Conservation (phyloP, 1,284 basidiomycete species). For the Takashimella koratensis region DNA sequence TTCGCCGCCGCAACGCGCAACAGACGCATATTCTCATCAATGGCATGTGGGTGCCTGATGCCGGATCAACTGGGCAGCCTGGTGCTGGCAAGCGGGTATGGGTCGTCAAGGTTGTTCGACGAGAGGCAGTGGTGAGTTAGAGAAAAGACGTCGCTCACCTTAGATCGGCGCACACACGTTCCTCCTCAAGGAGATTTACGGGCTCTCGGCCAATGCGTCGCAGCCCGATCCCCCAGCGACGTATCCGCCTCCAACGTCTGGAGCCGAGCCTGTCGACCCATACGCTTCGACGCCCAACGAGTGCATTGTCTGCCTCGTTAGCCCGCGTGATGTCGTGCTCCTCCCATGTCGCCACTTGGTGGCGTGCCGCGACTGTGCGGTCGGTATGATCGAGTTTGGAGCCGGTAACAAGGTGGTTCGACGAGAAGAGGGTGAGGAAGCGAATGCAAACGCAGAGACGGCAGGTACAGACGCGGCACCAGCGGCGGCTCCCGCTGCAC, state of each 20-base stretch:
- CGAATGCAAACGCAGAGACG: constrained; percentile 24
- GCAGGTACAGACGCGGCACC: constrained; percentile 12
- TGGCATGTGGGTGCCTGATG: constrained; percentile 57
- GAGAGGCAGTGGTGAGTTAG: constrained; percentile 62
- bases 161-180: constrained; percentile 82
- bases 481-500: constrained; percentile 19
- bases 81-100: constrained; percentile 57
- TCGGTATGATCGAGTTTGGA: constrained; percentile 93
- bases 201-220: constrained; percentile 56
- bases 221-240: constrained; percentile 47
- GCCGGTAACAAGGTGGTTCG: constrained; percentile 77
- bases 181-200: constrained; percentile 87
- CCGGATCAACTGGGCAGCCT: constrained; percentile 16
- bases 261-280: constrained; percentile 39
- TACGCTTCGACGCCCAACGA: constrained; percentile 77
- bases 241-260: constrained; percentile 53
- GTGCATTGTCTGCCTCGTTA: constrained; percentile 80
- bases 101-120: constrained; percentile 83
- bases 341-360: constrained; percentile 86
- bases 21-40: constrained; percentile 78
- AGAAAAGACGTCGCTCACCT: not conserved
- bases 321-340: constrained; percentile 80
- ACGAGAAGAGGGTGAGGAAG: constrained; percentile 43
- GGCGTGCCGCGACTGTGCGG: constrained; percentile 83
- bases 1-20: constrained; percentile 72